A percentile compares a stretch with the other conserved stretches of the same genome.
phyloP scores from a whole-genome alignment of 2,329 filamentous ascomycete species.

The Beauveria sp. region DNA sequence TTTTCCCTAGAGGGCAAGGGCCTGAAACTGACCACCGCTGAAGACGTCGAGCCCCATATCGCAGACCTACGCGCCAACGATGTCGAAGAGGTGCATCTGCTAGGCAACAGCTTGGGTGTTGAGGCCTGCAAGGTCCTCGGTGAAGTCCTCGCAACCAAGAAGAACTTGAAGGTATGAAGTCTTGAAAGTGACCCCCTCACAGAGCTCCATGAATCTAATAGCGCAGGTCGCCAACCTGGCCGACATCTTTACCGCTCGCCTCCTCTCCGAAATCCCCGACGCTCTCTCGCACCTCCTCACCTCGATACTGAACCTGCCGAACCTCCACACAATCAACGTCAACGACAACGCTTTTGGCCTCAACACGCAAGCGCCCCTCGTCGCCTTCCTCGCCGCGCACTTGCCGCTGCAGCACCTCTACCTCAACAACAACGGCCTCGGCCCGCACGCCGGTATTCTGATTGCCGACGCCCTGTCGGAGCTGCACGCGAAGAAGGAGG shows the following conservation, averaged over 20 bases:
- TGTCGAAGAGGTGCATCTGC: conserved; percentile 76
- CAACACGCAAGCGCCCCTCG: conserved; percentile 86
- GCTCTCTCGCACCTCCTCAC: conserved; percentile 80
- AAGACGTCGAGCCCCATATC: conserved; percentile 80
- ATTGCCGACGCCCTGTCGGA: conserved; percentile 80
- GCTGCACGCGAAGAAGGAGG: conserved; percentile 77
- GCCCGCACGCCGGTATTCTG: conserved; percentile 80
- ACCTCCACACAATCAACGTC: conserved; percentile 85
- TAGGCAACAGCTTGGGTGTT: conserved; percentile 89
- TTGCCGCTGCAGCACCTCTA: conserved; percentile 87
- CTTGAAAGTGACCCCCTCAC: neutral
- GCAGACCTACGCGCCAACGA: conserved; percentile 64
- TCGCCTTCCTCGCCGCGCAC: conserved; percentile 84
- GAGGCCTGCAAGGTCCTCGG: conserved; percentile 81
- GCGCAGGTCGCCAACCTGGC: conserved; percentile 73
- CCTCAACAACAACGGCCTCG: conserved; percentile 97
- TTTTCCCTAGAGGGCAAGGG: conserved; percentile 90
- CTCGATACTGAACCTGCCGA: conserved; percentile 75
- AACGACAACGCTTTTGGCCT: conserved; percentile 98
- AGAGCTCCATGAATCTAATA: neutral
- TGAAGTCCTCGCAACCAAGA: conserved; percentile 76
- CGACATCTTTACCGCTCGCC: conserved; percentile 93
- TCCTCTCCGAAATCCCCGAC: conserved; percentile 87
- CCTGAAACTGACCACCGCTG: conserved; percentile 84
- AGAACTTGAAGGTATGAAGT: conserved; percentile 61